Conservation (phyloP, 306 rosid species). For the Prunus salicina region DNA sequence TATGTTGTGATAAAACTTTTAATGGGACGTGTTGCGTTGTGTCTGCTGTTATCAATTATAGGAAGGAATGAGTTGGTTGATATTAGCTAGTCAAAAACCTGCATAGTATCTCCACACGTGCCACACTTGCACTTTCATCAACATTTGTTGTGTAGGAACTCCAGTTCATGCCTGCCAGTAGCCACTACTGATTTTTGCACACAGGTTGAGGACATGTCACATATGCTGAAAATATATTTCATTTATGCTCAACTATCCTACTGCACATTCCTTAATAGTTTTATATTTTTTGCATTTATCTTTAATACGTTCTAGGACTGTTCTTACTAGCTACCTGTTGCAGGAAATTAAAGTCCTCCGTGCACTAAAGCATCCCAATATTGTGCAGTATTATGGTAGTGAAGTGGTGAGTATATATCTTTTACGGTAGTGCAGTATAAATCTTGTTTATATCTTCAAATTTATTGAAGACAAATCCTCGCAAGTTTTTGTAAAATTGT, state of each 20-base stretch:
- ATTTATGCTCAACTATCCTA: background rate
- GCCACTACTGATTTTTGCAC: background rate
- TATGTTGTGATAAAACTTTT: background rate
- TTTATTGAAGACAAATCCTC: background rate
- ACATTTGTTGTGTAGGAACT: background rate
- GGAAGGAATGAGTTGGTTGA: background rate
- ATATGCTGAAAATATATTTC: background rate
- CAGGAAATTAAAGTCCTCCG: slow-evolving; percentile 88
- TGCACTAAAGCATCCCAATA: slow-evolving; percentile 74
- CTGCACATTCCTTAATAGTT: background rate
- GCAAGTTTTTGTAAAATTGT: slow-evolving; percentile 3
- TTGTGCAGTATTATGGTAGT: slow-evolving; percentile 87
- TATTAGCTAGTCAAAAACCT: background rate
- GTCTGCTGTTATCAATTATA: background rate
- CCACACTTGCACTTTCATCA: no score
- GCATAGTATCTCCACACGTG: background rate
- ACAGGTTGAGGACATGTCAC: background rate
- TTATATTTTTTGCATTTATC: background rate
- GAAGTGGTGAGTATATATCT: slow-evolving; percentile 52
- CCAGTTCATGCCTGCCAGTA: background rate
- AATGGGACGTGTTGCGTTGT: background rate
- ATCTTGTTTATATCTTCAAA: slow-evolving; percentile 14
- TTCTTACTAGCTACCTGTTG: slow-evolving; percentile 29
- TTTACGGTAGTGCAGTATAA: no score
- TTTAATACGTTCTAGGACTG: slow-evolving; percentile 8